A percentile compares a stretch with the other conserved stretches of the same genome.
These are phyloP conservation scores for Dimargaris cristalligena DNA, from an alignment of 192 early-diverging fungal species.

Conservation along the genomic window DNA sequence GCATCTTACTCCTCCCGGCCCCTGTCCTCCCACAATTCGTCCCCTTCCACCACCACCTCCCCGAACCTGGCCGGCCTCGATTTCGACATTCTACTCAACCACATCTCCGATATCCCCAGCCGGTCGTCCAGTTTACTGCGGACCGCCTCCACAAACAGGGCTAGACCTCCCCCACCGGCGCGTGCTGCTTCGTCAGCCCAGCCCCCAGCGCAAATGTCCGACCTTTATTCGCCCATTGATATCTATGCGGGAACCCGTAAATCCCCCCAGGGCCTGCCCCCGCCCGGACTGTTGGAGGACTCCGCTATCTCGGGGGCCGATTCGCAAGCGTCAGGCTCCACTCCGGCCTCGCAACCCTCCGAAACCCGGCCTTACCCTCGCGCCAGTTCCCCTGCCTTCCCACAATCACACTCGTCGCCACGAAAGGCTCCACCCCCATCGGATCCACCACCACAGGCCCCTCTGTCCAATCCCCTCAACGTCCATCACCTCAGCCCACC, in stretches of 20 bases:
- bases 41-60: not conserved
- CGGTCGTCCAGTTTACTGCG: not conserved
- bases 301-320: not conserved
- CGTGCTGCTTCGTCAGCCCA: not conserved
- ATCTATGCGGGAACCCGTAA: not conserved
- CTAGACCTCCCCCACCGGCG: not conserved
- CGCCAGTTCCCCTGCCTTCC: too few species aligned
- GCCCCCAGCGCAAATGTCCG: not conserved
- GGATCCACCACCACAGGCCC: too few species aligned
- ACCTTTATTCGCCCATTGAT: not conserved
- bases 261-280: not conserved
- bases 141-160: not conserved
- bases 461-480: too few species aligned
- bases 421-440: too few species aligned
- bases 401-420: too few species aligned
- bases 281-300: not conserved
- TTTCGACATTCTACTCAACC: constrained; percentile 6
- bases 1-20: too few species aligned
- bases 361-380: too few species aligned
- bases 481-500: too few species aligned
- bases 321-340: not conserved
- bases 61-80: not conserved
- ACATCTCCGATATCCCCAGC: not conserved
- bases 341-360: not conserved
- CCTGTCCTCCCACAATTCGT: too few species aligned